Conservation (phyloP, 257 asterid genomes). For the Handroanthus guayacan region DNA sequence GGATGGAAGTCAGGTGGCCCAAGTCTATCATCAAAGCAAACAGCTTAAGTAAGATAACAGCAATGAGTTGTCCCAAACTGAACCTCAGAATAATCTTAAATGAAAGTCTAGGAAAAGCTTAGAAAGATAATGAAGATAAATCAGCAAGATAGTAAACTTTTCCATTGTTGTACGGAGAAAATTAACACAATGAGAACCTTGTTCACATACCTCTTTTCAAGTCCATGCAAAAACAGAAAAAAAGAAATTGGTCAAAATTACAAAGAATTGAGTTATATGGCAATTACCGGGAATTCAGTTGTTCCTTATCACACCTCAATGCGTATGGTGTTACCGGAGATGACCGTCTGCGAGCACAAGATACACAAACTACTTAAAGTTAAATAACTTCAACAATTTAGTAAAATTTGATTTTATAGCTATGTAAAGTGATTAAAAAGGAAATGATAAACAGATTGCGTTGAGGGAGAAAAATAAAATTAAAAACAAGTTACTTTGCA, state of each 20-base stretch:
- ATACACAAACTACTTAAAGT: conserved; percentile 24
- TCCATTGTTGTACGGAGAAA: no score
- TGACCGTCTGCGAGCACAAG: conserved; percentile 56
- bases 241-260: not conserved
- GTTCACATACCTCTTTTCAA: conserved; percentile 22
- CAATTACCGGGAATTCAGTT: conserved; percentile 46
- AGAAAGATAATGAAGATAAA: conserved; percentile 16
- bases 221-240: not conserved
- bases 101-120: conserved; percentile 5
- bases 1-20: conserved; percentile 97
- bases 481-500: not conserved
- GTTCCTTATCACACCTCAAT: conserved; percentile 73
- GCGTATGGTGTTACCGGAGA: conserved; percentile 57
- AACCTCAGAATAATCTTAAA: not conserved
- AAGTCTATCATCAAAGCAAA: conserved; percentile 62
- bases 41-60: conserved; percentile 6
- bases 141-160: not conserved
- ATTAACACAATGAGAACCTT: not conserved
- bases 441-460: not conserved
- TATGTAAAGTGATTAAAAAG: not conserved
- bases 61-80: conserved; percentile 25
- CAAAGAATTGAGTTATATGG: conserved; percentile 10
- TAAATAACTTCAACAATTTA: not conserved
- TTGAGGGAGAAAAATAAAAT: not conserved
- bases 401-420: not conserved